Evolutionary conservation across 495 filamentous ascomycete genomes (phyloP).

Genomic region (Penicillium daleae): DNA sequence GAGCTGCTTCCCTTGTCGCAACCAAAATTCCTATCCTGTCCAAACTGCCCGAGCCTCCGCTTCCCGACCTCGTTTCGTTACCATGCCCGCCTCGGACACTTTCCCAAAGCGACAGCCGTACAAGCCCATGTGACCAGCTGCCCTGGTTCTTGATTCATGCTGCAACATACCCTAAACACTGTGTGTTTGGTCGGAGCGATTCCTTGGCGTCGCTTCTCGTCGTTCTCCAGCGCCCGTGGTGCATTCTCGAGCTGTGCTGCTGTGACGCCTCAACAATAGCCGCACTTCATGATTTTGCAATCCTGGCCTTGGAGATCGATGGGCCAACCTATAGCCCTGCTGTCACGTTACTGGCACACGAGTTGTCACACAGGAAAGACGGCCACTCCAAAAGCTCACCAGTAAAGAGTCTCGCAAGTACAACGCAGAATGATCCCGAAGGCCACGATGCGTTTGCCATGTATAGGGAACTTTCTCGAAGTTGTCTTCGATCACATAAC

Average conservation of each 20-base stretch:
- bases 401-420: background rate
- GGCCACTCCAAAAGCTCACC: no score
- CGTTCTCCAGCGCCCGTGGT: slow-evolving; percentile 30
- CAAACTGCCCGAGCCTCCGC: background rate
- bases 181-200: slow-evolving; percentile 18
- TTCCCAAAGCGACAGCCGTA: background rate
- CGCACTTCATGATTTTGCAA: slow-evolving; percentile 12
- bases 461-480: slow-evolving; percentile 12
- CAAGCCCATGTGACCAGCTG: background rate
- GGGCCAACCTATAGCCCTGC: slow-evolving; percentile 15
- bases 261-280: slow-evolving; percentile 17
- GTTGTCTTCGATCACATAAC: slow-evolving; percentile 20
- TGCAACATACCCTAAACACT: slow-evolving; percentile 17
- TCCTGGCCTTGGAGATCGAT: slow-evolving; percentile 11
- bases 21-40: slow-evolving; percentile 6
- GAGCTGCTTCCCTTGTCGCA: slow-evolving; percentile 6
- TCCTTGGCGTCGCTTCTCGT: slow-evolving; percentile 19
- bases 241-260: slow-evolving; percentile 30
- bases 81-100: slow-evolving; percentile 1
- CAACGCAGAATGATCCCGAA: background rate
- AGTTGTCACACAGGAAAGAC: background rate
- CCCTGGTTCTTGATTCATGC: slow-evolving; percentile 32
- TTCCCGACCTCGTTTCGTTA: background rate
- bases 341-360: slow-evolving; percentile 15
- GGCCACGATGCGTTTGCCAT: background rate